Evolutionary conservation across 345 rosid genomes (phyloP), one percentile per base, ranked within the genome.

Genomic region (Eucalyptus decipiens): DNA sequence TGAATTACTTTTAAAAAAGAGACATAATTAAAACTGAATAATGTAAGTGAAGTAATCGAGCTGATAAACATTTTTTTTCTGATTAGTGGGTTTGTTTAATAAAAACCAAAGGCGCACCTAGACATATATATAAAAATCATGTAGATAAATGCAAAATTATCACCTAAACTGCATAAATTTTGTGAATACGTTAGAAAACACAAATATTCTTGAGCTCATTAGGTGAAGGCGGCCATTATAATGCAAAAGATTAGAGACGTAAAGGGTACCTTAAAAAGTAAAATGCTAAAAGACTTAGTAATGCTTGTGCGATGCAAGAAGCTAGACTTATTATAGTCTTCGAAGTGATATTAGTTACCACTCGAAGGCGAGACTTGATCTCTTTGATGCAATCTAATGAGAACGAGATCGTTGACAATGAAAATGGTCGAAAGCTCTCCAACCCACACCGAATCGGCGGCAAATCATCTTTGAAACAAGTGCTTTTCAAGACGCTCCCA

Each of bases 401-500:
- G n/a, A 58, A 58, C 13, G 67, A 5, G 67, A 58, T 58, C 16
- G n/a, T 11, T 24, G 30, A 58, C 67, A 26, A 11, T 10, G n/a
- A 58, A 26, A 26, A 58, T 5, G n/a, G 67, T 16, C 7, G 62
- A 6, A 58, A 58, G 12, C 67, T 26, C n/a, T 58, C 67, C 7
- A 6, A 58, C 4, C n/a, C n/a, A 58, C 67, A 11, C n/a, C 94
- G 90, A 14, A 95, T 91, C 4, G 91, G 90, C 5, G 92, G 86
- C 30, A 26, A 34, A 60, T 89, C 94, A 88, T 95, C 96, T 58
- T 92, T 89, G 51, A 92, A 47, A 10, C 87, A 88, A 26, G 87
- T 89, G 56, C 95, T 95, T 92, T 94, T 93, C 87, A 91, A 49
- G 58, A 92, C 87, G 86, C 94, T 91, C 91, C 91, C 91, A 3